Base-by-base conservation (phyloP, 768 basidiomycete species). In the Boletus tylopilopsis region DNA sequence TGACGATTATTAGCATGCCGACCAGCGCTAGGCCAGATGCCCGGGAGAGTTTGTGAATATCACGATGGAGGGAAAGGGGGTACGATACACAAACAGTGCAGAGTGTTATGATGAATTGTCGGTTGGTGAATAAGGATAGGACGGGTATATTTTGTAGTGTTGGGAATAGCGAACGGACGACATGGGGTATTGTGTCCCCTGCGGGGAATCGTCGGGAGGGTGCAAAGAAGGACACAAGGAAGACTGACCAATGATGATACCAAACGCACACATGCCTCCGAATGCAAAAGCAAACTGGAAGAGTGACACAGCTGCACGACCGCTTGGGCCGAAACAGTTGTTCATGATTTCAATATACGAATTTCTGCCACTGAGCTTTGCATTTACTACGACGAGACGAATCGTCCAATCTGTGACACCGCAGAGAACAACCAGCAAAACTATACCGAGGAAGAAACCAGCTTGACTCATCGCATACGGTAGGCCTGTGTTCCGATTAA, bases 181-280 rank as follows among this genome's bases (percentile, higher is more conserved):
- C 94, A 62, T 93, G 90, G 1, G 96, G 94, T 61, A 98, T 87
- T 9, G 95, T 95, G 70, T 99, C 96, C 54, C 96, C 94, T 79
- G 58, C 49, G 22, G 42, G 34, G 12, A 35, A 46, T 37, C 15
- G 41, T 42, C 23, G 22, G n/a, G 30, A 29, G 4, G 6, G 16
- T 15, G 32, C 33, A 38, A 37, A 21, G 23, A 34, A 47, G 21
- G 18, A 35, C 3, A 13, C 25, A 11, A 12, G 29, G 43, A 45
- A 49, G 44, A 47, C 61, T 33, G 40, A 77, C 75, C 85, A 47
- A 96, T 92, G 58, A 98, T 97, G 60, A 98, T 95, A 24, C 93
- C 91, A 66, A 97, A 98, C 0, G 95, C 95, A 57, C 93, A 95
- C 94, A 97, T 97, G 36, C 95, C 90, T 90, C 96, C 96, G 56